These are phyloP conservation scores for Hippophae tibetana DNA, from an alignment of 306 rosid species.

Conservation along the genomic window DNA sequence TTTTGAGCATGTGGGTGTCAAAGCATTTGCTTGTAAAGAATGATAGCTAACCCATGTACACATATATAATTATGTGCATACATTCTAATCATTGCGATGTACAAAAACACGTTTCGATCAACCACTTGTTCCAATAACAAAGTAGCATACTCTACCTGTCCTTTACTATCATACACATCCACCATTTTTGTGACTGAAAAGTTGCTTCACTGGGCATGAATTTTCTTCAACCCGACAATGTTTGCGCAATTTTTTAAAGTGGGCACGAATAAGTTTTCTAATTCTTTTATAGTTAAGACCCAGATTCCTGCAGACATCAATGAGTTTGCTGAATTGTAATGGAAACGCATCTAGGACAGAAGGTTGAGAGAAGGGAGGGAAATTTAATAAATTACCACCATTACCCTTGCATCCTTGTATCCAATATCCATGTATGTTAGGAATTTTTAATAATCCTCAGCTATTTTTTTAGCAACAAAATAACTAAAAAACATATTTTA, in stretches of 20 bases:
- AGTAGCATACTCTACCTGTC: conserved; percentile 33
- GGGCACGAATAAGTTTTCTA: conserved; percentile 47
- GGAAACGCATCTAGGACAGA: neutral
- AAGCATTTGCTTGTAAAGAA: conserved; percentile 44
- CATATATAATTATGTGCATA: conserved; percentile 28
- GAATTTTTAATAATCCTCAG: too few relatives aligned
- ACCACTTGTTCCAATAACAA: conserved; percentile 40
- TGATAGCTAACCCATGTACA: conserved; percentile 27
- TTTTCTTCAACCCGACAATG: conserved; percentile 28
- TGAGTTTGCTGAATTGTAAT: neutral
- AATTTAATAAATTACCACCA: too few relatives aligned
- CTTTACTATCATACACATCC: conserved; percentile 40
- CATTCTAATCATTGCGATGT: conserved; percentile 55
- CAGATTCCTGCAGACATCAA: conserved; percentile 16
- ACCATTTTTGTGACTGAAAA: conserved; percentile 61
- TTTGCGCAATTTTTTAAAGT: conserved; percentile 31
- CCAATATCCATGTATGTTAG: too few relatives aligned
- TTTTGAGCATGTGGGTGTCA: conserved; percentile 14
- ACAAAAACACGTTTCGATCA: conserved; percentile 45
- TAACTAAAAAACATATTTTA: too few relatives aligned
- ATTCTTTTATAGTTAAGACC: conserved; percentile 22
- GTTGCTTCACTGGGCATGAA: conserved; percentile 57
- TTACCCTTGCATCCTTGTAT: too few relatives aligned
- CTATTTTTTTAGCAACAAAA: too few relatives aligned
- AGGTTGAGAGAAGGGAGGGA: too few relatives aligned